Percentiles rank a stretch among this genome's conserved stretches.
Conservation (phyloP, 169 alveolate genomes). For the Toxoplasma gondii region DNA sequence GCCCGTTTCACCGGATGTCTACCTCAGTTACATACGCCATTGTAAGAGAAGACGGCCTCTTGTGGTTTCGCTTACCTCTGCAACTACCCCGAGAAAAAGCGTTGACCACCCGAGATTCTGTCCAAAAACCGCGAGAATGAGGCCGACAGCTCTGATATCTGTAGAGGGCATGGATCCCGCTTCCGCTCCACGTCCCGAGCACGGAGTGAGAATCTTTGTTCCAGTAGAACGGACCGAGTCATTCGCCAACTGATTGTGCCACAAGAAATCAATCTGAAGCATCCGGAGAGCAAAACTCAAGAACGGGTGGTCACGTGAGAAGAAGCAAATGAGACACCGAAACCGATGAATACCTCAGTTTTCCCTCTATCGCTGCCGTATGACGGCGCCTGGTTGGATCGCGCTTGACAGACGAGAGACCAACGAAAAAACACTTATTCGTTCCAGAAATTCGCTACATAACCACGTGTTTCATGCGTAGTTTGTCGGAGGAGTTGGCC, state of each 20-base stretch:
- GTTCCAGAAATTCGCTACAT: no score
- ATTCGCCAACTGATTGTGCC: background rate
- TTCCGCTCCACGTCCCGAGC: background rate
- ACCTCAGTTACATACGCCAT: no score
- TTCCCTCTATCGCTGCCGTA: no score
- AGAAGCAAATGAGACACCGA: background rate
- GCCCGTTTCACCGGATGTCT: no score
- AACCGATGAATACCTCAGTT: background rate
- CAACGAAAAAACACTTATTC: no score
- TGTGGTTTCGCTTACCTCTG: background rate
- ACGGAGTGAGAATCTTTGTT: background rate
- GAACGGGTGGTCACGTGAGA: background rate
- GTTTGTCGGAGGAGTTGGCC: no score
- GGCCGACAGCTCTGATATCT: background rate
- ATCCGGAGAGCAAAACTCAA: no score
- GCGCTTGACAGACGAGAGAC: no score
- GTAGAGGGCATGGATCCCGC: background rate
- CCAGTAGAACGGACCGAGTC: background rate
- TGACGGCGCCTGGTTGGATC: no score
- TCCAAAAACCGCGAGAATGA: background rate
- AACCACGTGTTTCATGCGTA: no score
- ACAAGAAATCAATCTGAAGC: background rate
- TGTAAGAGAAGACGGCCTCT: no score
- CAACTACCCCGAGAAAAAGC: background rate
- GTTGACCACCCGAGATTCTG: constrained; percentile 11